Base-by-base conservation (phyloP, 1,284 basidiomycete genomes). In the Moniliophthora roreri region DNA sequence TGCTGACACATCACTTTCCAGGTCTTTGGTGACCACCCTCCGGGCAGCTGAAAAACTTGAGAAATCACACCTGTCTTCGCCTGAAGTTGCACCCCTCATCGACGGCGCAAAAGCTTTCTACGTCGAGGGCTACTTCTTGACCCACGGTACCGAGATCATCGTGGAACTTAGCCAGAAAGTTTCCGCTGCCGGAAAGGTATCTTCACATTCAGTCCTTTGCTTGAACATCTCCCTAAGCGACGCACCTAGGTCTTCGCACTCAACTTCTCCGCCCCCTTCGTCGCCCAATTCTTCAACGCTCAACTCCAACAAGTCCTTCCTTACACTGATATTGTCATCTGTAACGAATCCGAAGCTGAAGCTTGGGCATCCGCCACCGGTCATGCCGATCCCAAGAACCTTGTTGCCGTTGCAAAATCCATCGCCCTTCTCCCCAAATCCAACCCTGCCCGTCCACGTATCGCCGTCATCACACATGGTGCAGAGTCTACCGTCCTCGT, bases 201-300 rank as follows among this genome's bases (percentile, higher is more conserved):
- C 69, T n/a, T n/a, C 59, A 34, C n/a, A 48, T 7, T 16, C 24
- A 15, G 37, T 16, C n/a, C 39, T 21, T 23, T 37, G n/a, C 16
- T 51, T 56, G 46, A 49, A 32, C 39, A 26, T 58, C 35, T 48
- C 39, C 46, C 45, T 32, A 54, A 49, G 5, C 38, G 46, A 24
- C 20, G 32, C 51, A 36, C 18, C 40, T 10, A 93, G 91, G 84
- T 85, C 46, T 95, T 97, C 69, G 83, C 84, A 11, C 76, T 98
- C 66, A 99, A 99, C 81, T 82, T 99, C 62, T 97, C 94, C 13
- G 97, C 97, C 1, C 97, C 97, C 35, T 99, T 98, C 80, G 97
- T 99, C 69, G 79, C 92, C 52, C 90, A 96, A 72, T 97, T 98
- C 84, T 98, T 98, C 79, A 84, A 84, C 60, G 72, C 79, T 3